Evolutionary conservation across 305 asterid genomes (phyloP), one percentile per base, ranked within the genome.

Genomic region (Fraxinus dipetala): DNA sequence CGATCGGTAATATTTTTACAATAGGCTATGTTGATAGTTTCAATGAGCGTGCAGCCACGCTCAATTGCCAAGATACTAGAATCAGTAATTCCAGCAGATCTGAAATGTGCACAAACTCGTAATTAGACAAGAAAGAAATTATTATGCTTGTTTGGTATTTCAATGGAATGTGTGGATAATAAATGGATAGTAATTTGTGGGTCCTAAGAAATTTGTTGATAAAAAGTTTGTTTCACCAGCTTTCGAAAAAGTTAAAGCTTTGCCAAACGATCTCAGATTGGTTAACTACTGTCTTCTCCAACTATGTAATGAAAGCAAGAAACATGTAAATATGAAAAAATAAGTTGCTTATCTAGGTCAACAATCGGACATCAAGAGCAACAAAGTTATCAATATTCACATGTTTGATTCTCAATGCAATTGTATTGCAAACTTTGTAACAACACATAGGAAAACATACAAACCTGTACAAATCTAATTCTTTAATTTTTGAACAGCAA

Each of bases 381-480:
- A 56, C 26, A 18, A 69, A 69, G 75, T 69, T 14, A 69, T 69
- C 24, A 65, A 26, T 24, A 28, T 65, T 32, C 18, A 26, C 34
- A 69, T 1, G 20, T 28, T 69, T 24, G 30, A 77, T 14, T 35
- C 32, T 20, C 36, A 59, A 26, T 30, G 32, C 40, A 34, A 30
- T 31, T 36, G 7, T 20, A 38, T 28, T 18, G 3, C 3, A 56
- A 76, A 28, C 34, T 26, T 8, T 76, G 18, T 22, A 63, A 56
- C 26, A 79, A 56, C 14, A n/a, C 35, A 51, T 2, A 76, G 40
- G n/a, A 65, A 6, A 31, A 70, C 14, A 32, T 54, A 35, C 84
- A 22, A 7, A 95, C 99, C 99, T 93, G 88, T 95, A 95, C 45
- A 95, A 85, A 87, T 95, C 99, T 18, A 95, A 80, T 88, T 95